These are phyloP conservation scores for Avicennia marina DNA, from an alignment of 257 asterid genomes.

Conservation along the genomic window DNA sequence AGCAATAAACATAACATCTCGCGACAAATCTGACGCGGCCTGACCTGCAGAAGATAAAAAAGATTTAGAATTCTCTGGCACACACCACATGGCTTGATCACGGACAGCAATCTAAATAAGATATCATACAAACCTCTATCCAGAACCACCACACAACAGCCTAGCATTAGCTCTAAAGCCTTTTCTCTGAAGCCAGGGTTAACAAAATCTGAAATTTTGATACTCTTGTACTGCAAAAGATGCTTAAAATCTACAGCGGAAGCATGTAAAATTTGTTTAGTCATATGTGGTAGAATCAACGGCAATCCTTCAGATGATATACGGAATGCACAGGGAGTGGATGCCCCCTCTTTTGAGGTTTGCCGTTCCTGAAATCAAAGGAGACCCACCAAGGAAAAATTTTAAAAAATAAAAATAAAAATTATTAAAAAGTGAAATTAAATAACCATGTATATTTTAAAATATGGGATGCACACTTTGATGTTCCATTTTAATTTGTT, in stretches of 20 bases:
- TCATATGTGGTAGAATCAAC: slow-evolving; percentile 68
- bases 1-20: slow-evolving; percentile 56
- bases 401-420: not conserved
- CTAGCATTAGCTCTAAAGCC: slow-evolving; percentile 64
- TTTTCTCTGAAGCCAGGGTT: slow-evolving; percentile 53
- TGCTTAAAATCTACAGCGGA: slow-evolving; percentile 70
- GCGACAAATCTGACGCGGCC: slow-evolving; percentile 29
- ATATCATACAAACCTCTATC: slow-evolving; percentile 46
- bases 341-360: slow-evolving; percentile 72
- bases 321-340: slow-evolving; percentile 75
- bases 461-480: too few relatives aligned
- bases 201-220: slow-evolving; percentile 71
- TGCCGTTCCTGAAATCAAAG: slow-evolving; percentile 73
- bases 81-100: not conserved
- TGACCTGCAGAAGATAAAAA: slow-evolving; percentile 28
- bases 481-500: too few relatives aligned
- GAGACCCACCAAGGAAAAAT: not conserved
- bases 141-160: slow-evolving; percentile 80
- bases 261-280: slow-evolving; percentile 77
- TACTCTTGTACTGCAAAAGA: slow-evolving; percentile 69
- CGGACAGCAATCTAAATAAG: not conserved
- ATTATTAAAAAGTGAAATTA: too few relatives aligned
- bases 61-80: not conserved
- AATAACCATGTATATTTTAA: too few relatives aligned
- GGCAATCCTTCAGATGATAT: slow-evolving; percentile 99